Base-by-base conservation (phyloP, 1,284 basidiomycete species). In the Ustilago crameri region DNA sequence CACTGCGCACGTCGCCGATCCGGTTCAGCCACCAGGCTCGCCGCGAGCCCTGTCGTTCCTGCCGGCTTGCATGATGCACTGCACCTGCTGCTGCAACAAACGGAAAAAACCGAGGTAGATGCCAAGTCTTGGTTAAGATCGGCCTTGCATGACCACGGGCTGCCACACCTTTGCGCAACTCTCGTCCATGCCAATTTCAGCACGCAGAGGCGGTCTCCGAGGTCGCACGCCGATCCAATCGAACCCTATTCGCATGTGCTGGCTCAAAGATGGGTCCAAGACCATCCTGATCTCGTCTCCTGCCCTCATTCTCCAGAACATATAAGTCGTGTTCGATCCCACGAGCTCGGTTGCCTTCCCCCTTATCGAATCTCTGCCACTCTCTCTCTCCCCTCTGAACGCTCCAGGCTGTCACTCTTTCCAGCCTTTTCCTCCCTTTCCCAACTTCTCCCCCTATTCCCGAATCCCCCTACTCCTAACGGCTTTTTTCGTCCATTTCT, bases 331-430 rank as follows among this genome's bases (percentile, higher is more conserved):
- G 15, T 44, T 49, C 22, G 27, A 32, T 20, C 9, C 37, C 15
- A 17, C 12, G 20, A 26, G 12, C 32, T 40, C 20, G 41, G 20
- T 17, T 42, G 46, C 44, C 45, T 49, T 40, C 18, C 15, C 23
- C 46, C 32, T 54, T 42, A 26, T 40, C 22, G 22, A 14, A 34
- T 49, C 44, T 22, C 24, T 48, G 35, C 34, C 22, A 43, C 42
- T 26, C 47, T 30, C 51, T 17, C 63, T 51, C 55, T 30, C 27
- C 54, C 42, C 54, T 49, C 20, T 10, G 40, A 24, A 9, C 12
- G 37, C 38, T 9, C 27, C 49, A 34, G 65, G 59, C 59, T 61
- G 65, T 54, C 58, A 68, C 59, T 68, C 65, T 58, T 68, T 68
- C 65, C 65, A 58, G 58, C 65, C 51, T 56, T 27, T 34, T 45